A percentile compares a stretch with the other conserved stretches of the same genome.
Evolutionary conservation across 2,329 filamentous ascomycete species (phyloP).

Genomic region (Beauveria pseudobassiana): DNA sequence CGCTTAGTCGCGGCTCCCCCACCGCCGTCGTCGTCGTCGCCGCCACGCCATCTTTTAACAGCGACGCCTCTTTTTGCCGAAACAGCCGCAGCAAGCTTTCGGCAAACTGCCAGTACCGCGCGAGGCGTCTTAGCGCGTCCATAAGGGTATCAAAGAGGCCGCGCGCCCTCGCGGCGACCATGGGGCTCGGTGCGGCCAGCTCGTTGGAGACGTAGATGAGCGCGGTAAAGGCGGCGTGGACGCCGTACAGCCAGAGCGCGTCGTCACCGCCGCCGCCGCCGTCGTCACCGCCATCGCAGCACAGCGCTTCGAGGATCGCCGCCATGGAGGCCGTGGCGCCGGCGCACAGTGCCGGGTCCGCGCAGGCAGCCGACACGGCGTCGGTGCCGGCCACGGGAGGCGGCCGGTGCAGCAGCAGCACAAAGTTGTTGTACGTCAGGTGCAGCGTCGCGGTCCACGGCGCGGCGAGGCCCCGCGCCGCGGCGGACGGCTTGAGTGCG

Average conservation of each 20-base stretch:
- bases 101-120: constrained; percentile 25
- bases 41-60: not conserved
- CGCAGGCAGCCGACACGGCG: not conserved
- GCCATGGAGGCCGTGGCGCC: constrained; percentile 22
- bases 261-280: constrained; percentile 18
- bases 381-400: constrained; percentile 13
- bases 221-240: constrained; percentile 25
- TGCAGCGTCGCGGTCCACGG: constrained; percentile 26
- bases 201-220: constrained; percentile 14
- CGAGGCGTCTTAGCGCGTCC: constrained; percentile 21
- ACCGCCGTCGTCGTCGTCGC: not conserved
- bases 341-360: constrained; percentile 19
- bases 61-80: constrained; percentile 13
- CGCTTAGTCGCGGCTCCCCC: not conserved
- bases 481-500: constrained; percentile 18
- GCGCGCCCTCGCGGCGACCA: not conserved
- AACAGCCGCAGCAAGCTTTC: constrained; percentile 24
- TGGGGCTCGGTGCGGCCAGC: not conserved
- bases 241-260: constrained; percentile 22
- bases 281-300: constrained; percentile 15
- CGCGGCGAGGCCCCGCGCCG: constrained; percentile 14
- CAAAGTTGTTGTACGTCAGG: constrained; percentile 27
- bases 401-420: constrained; percentile 27
- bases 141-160: constrained; percentile 19
- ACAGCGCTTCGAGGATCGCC: constrained; percentile 24